Percentiles rank a stretch among this genome's conserved stretches.
phyloP scores from a whole-genome alignment of 2,329 filamentous ascomycete species.

The Periglandula ipomoeae region DNA sequence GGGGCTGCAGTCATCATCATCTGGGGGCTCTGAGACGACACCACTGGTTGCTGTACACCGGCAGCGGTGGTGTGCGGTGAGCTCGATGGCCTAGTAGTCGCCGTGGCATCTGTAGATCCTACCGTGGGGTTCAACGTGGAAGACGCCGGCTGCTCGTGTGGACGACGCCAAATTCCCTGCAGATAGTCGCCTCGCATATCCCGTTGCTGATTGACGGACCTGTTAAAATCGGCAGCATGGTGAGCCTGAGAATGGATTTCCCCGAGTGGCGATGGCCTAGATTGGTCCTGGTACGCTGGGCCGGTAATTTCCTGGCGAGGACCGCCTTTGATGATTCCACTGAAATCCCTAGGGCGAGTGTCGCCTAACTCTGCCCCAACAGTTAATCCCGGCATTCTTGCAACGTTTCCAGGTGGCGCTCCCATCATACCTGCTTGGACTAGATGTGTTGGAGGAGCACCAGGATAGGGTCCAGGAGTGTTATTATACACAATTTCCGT shows the following conservation, averaged over 20 bases:
- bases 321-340: constrained; percentile 64
- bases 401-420: constrained; percentile 51
- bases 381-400: constrained; percentile 78
- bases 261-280: constrained; percentile 61
- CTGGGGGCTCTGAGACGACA: constrained; percentile 55
- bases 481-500: constrained; percentile 86
- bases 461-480: constrained; percentile 54
- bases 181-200: constrained; percentile 71
- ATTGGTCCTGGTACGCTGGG: constrained; percentile 79
- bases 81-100: constrained; percentile 44
- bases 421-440: constrained; percentile 66
- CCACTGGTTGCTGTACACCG: constrained; percentile 45
- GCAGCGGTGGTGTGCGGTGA: constrained; percentile 49
- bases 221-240: constrained; percentile 86
- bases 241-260: constrained; percentile 82
- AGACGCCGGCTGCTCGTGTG: constrained; percentile 63
- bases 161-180: constrained; percentile 71
- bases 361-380: constrained; percentile 70
- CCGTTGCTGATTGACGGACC: constrained; percentile 70
- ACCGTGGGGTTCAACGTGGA: constrained; percentile 38
- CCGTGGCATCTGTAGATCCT: constrained; percentile 31
- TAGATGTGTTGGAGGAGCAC: constrained; percentile 57
- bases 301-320: constrained; percentile 86
- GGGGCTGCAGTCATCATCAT: constrained; percentile 56
- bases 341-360: constrained; percentile 70